Conservation (phyloP, 441 rosid genomes). For the Syzygium syzygioides region DNA sequence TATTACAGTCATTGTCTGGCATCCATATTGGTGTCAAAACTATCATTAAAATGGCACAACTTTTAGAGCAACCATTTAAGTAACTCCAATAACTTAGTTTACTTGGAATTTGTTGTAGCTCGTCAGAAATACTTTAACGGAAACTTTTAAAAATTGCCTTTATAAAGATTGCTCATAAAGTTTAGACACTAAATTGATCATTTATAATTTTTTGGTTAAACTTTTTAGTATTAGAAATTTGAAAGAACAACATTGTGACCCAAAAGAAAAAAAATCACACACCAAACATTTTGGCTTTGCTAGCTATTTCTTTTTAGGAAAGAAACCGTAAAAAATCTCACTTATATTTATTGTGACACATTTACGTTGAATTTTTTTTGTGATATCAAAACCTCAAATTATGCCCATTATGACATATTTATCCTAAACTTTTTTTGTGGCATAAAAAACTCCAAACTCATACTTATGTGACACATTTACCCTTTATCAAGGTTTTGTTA, state of each 20-base stretch:
- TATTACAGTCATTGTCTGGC: background rate
- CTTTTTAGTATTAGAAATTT: background rate
- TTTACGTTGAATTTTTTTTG: too few relatives aligned
- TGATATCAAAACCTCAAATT: too few relatives aligned
- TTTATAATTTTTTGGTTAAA: background rate
- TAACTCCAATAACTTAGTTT: background rate
- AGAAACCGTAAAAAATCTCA: too few relatives aligned
- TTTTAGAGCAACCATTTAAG: background rate
- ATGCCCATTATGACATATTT: too few relatives aligned
- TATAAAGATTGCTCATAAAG: background rate
- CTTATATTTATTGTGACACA: too few relatives aligned
- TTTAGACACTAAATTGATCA: background rate
- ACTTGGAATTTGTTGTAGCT: background rate
- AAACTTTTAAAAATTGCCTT: too few relatives aligned
- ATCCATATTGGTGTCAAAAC: background rate
- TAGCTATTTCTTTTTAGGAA: background rate
- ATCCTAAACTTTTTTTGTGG: too few relatives aligned
- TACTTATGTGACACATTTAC: too few relatives aligned
- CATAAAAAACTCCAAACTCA: rapidly evolving
- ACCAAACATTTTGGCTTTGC: background rate
- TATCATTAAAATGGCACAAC: background rate
- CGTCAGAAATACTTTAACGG: background rate
- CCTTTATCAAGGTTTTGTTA: too few relatives aligned
- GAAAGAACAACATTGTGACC: background rate
- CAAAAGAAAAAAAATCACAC: background rate